phyloP scores from a whole-genome alignment of 225 moss, liverwort and hornwort genomes.

The Marchantia paleacea region DNA sequence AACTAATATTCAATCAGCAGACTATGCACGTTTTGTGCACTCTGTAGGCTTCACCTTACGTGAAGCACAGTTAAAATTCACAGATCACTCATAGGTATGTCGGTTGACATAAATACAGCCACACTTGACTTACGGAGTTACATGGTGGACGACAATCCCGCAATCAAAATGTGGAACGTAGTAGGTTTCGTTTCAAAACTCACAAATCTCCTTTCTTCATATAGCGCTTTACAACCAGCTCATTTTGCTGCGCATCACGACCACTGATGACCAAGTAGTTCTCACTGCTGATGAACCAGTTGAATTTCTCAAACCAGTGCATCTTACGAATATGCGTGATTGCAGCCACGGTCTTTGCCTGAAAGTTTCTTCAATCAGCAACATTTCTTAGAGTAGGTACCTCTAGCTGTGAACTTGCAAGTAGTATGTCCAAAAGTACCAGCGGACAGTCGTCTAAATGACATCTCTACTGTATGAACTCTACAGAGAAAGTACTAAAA shows the following conservation, averaged over 20 bases:
- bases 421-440: too few species aligned
- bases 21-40: background rate
- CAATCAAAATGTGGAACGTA: background rate
- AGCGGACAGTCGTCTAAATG: too few species aligned
- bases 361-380: conserved; percentile 1
- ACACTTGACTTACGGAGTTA: background rate
- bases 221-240: conserved; percentile 92
- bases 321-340: conserved; percentile 90
- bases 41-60: background rate
- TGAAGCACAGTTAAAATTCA: background rate
- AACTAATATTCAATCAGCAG: background rate
- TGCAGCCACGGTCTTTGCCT: conserved; percentile 90
- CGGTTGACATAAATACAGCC: background rate
- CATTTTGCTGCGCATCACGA: conserved; percentile 95
- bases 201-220: conserved; percentile 95
- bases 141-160: background rate
- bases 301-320: conserved; percentile 98
- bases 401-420: too few species aligned
- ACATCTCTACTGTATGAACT: too few species aligned
- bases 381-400: background rate
- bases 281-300: conserved; percentile 95
- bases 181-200: conserved; percentile 10
- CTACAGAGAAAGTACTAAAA: too few species aligned
- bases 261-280: conserved; percentile 89
- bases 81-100: background rate